Percentiles rank a stretch among this genome's conserved stretches.
Evolutionary conservation across 345 rosid genomes (phyloP).

Genomic region (Acer saccharum): DNA sequence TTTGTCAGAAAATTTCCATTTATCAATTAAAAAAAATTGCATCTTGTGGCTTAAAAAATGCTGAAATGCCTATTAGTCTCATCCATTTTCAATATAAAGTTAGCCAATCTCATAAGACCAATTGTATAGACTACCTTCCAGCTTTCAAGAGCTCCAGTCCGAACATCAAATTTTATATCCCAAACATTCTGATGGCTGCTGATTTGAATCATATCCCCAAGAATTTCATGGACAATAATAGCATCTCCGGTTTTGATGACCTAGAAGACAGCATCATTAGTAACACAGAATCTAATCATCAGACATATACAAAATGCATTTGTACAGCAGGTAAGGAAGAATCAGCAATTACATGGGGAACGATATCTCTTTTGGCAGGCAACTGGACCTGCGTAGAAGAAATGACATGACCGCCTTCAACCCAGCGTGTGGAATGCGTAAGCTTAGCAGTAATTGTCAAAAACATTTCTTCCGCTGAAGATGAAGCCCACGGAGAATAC

Average conservation of each 20-base stretch:
- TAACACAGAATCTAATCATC: slow-evolving; percentile 7
- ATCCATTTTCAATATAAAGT: not conserved
- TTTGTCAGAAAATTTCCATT: not conserved
- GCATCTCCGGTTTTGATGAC: slow-evolving; percentile 49
- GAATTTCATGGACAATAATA: slow-evolving; percentile 44
- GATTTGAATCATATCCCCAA: slow-evolving; percentile 57
- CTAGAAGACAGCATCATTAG: slow-evolving; percentile 39
- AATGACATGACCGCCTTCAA: slow-evolving; percentile 77
- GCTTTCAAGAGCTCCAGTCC: slow-evolving; percentile 64
- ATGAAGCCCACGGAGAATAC: slow-evolving; percentile 71
- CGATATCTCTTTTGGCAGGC: slow-evolving; percentile 56
- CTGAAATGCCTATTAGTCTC: not conserved
- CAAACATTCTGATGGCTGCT: slow-evolving; percentile 55
- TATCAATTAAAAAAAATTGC: not conserved
- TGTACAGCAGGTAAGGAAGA: not conserved
- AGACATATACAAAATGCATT: not conserved
- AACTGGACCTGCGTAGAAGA: slow-evolving; percentile 79
- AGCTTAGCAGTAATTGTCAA: slow-evolving; percentile 65
- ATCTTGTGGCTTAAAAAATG: not conserved
- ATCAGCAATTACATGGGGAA: slow-evolving; percentile 59
- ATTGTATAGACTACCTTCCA: slow-evolving; percentile 72
- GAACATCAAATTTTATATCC: slow-evolving; percentile 68
- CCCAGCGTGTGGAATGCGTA: slow-evolving; percentile 65
- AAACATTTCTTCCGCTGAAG: slow-evolving; percentile 61
- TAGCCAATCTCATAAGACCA: slow-evolving; percentile 17